Evolutionary conservation across 73 alveolate genomes (phyloP), one percentile per base, ranked within the genome.

Genomic region (Halteria grandinella): DNA sequence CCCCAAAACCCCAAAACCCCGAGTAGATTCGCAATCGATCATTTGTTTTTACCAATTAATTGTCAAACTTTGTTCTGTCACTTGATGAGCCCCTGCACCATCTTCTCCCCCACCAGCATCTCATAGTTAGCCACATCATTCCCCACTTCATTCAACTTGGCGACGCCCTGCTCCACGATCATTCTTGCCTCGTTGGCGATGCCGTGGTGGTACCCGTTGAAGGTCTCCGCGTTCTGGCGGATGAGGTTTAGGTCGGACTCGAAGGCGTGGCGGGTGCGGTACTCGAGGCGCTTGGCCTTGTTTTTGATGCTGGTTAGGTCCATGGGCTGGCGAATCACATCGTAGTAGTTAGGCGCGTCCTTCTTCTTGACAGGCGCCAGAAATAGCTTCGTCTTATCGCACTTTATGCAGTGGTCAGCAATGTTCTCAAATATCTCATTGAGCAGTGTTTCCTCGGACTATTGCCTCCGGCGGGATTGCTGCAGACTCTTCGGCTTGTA

Each of bases 261-360:
- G 39, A 80, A 82, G 45, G 32, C 23, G 14, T 87, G 78, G 12
- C 45, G 27, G 14, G 55, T 23, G 29, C 17, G n/a, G 57, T 87
- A 87, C 55, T 79, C 91, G 1, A 48, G 53, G 58, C 91, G 33
- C 62, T 82, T 87, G 2, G 89, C 75, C 50, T 83, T 91, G 55
- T 37, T 79, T 70, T 94, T 87, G 75, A 94, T 91, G 18, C 93
- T 84, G n/a, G 89, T 47, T 44, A 94, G 74, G 64, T 90, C 97
- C 91, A 94, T 94, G 5, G 98, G 98, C 25, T 58, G 73, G 69
- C 83, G 75, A 33, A 94, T 86, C n/a, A 89, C 89, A 43, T 78
- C 85, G 57, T 79, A 91, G 76, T 94, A 94, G 73, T 89, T 93
- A 0, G 98, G 98, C 3, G 92, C 82, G 20, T 81, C 88, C 55